phyloP scores from a whole-genome alignment of 78 protist genomes.

The Dictyostelium intermedium region DNA sequence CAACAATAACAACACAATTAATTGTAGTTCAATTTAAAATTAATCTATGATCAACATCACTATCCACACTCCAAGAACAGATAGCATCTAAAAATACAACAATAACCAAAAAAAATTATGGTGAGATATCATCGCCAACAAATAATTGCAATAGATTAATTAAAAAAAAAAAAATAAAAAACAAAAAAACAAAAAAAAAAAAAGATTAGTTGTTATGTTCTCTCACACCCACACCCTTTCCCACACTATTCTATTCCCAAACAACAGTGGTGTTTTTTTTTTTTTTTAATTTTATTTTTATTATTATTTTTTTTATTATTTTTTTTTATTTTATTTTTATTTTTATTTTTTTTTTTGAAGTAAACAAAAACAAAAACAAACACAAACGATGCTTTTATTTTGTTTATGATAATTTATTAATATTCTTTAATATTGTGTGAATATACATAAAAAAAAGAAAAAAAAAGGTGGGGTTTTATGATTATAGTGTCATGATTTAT shows the following conservation, averaged over 20 bases:
- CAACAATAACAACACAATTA: no score
- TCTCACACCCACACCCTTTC: background rate
- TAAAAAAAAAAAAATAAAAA: no score
- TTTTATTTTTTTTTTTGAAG: no score
- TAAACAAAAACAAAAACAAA: no score
- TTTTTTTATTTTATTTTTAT: no score
- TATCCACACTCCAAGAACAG: no score
- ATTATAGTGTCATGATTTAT: background rate
- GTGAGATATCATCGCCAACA: background rate
- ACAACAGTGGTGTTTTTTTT: background rate
- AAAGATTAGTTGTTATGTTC: background rate
- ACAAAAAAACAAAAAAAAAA: background rate
- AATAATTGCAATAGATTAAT: background rate
- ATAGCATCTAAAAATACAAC: background rate
- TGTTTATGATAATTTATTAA: no score
- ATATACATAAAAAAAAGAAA: no score
- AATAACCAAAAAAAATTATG: background rate
- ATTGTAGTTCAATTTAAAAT: background rate
- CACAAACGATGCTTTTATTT: background rate
- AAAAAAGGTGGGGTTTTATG: background rate
- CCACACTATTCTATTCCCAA: background rate
- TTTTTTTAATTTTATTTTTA: no score
- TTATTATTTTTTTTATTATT: no score
- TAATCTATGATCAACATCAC: background rate
- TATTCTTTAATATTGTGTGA: background rate